Base-by-base conservation (phyloP, 2,329 filamentous ascomycete genomes). In the Exophiala bonariae region DNA sequence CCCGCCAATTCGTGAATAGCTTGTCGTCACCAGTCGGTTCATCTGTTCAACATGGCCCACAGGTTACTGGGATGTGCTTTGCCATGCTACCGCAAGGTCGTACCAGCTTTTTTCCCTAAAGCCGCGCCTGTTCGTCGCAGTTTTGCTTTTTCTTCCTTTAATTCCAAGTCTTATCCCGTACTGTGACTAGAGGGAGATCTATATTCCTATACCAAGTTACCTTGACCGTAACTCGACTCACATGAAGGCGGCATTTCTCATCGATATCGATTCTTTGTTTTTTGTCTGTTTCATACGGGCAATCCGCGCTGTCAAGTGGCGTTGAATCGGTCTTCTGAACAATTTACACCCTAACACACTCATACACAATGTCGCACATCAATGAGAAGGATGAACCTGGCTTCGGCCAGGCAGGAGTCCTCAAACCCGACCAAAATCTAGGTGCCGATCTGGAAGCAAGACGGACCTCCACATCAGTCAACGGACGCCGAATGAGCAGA, bases 271-370 rank as follows among this genome's bases (percentile, higher is more conserved):
- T 41, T 54, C 50, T 26, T 45, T 58, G 23, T 58, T 54, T 49
- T 58, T 49, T 44, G 47, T 56, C 52, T 59, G 57, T 49, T 58
- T 59, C 31, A 50, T 54, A 38, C 55, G 54, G 54, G 47, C 55
- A 17, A 55, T 59, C 44, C 56, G 57, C 28, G 43, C 56, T 39
- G 23, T 59, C 39, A 59, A 59, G 57, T 58, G 56, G 57, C 51
- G 57, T 49, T 59, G 57, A 59, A 44, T 41, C 16, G 45, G 36
- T 39, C 41, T 13, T n/a, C 23, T 26, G 23, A 11, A 26, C 23
- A 11, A 16, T 30, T 10, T 18, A 14, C 16, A 3, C 26, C 9
- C 28, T 11, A 18, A 22, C 8, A 20, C 20, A 41, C 34, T 26
- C 37, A 41, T 23, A 34, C 35, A 56, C 26, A 16, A 59, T 59